Evolutionary conservation across 148 eudicot genomes (phyloP).

Genomic region (Amaranthus palmeri): DNA sequence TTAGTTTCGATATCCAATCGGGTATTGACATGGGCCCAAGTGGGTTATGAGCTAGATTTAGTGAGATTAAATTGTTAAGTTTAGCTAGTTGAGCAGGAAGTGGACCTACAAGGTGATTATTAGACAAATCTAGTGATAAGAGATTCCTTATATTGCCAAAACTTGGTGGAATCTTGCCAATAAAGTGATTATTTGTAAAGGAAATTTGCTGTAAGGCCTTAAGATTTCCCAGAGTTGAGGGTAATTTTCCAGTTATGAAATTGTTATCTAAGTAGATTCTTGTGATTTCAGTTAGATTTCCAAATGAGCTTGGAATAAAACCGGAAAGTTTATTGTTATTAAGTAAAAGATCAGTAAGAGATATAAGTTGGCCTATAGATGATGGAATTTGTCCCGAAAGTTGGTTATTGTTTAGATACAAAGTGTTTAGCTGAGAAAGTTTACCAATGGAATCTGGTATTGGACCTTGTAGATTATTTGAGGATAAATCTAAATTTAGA

Average conservation of each 20-base stretch:
- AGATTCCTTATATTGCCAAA: constrained; percentile 49
- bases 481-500: constrained; percentile 46
- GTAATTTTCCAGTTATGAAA: constrained; percentile 44
- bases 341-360: constrained; percentile 36
- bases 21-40: too few relatives aligned
- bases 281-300: constrained; percentile 34
- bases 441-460: constrained; percentile 57
- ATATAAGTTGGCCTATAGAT: constrained; percentile 39
- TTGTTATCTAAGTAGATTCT: constrained; percentile 50
- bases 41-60: too few relatives aligned
- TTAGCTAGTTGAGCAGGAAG: too few relatives aligned
- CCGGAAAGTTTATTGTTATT: constrained; percentile 45
- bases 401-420: constrained; percentile 44
- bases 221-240: constrained; percentile 52
- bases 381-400: constrained; percentile 51
- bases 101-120: background rate
- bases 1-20: too few relatives aligned
- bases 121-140: constrained; percentile 44
- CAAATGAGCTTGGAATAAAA: constrained; percentile 38
- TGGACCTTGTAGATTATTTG: constrained; percentile 40
- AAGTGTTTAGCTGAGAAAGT: constrained; percentile 30
- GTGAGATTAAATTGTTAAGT: too few relatives aligned
- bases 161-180: constrained; percentile 55
- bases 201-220: constrained; percentile 31
- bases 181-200: constrained; percentile 44